Percentiles rank a stretch among this genome's conserved stretches.
phyloP scores from a whole-genome alignment of 1,284 basidiomycete genomes.

The Gomphus bonarii region DNA sequence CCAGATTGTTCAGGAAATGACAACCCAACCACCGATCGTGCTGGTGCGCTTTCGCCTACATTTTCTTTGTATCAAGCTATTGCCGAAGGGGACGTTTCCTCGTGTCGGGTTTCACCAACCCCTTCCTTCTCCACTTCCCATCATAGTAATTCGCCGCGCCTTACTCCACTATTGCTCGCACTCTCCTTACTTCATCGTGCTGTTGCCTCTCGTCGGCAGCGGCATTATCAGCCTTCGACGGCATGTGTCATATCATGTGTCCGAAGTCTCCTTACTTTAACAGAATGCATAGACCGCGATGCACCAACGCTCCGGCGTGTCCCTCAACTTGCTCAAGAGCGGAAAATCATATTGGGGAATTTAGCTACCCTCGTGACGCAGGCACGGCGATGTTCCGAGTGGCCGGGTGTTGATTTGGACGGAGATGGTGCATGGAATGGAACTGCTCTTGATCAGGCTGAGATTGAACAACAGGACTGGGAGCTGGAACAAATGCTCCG shows the following conservation, averaged over 20 bases:
- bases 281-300: constrained; percentile 82
- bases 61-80: constrained; percentile 14
- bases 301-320: constrained; percentile 61
- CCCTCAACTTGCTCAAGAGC: constrained; percentile 62
- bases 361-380: constrained; percentile 80
- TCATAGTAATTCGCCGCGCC: constrained; percentile 39
- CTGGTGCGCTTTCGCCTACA: constrained; percentile 17
- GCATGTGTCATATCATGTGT: constrained; percentile 92
- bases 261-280: constrained; percentile 76
- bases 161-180: constrained; percentile 74
- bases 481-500: constrained; percentile 68
- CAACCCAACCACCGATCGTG: constrained; percentile 15
- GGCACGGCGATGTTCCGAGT: constrained; percentile 46
- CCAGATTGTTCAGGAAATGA: neutral
- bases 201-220: constrained; percentile 63
- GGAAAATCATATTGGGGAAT: constrained; percentile 75
- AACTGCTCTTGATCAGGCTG: constrained; percentile 17
- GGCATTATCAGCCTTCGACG: constrained; percentile 77
- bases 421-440: constrained; percentile 30
- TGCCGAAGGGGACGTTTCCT: constrained; percentile 9
- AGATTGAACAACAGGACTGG: constrained; percentile 22
- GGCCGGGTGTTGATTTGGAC: constrained; percentile 34
- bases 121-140: constrained; percentile 13
- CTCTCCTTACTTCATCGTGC: constrained; percentile 81
- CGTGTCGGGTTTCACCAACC: constrained; percentile 8